phyloP scores from a whole-genome alignment of 2,329 filamentous ascomycete genomes.

The Metarhizium humberi region DNA sequence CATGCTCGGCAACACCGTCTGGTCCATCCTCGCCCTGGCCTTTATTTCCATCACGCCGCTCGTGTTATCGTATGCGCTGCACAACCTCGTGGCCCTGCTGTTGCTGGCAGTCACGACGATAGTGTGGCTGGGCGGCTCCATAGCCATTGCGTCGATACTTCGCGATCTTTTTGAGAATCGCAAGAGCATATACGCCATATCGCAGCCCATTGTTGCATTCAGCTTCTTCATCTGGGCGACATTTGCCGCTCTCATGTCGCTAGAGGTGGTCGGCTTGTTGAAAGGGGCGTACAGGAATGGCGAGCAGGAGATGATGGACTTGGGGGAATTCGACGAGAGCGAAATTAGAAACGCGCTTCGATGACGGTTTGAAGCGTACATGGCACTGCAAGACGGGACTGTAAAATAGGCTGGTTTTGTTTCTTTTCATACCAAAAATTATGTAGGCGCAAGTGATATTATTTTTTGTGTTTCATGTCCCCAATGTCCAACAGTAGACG shows the following conservation, averaged over 20 bases:
- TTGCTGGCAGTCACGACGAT: background rate
- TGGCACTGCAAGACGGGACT: too few species aligned
- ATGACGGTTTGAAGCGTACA: background rate
- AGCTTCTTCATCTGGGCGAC: constrained; percentile 5
- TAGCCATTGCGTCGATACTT: constrained; percentile 1
- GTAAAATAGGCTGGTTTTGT: constrained; percentile 42
- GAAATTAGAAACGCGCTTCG: background rate
- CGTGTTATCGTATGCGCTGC: constrained; percentile 2
- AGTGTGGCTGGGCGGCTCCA: constrained; percentile 4
- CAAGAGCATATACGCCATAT: background rate
- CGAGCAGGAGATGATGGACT: background rate
- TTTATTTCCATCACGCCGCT: constrained; percentile 2
- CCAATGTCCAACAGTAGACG: too few species aligned
- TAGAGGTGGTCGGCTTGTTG: constrained; percentile 4
- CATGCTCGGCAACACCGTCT: constrained; percentile 4
- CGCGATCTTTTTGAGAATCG: background rate
- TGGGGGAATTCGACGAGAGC: background rate
- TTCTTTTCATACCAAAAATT: too few species aligned
- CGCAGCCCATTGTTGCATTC: constrained; percentile 3
- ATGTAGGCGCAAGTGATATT: too few species aligned
- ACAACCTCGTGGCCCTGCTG: constrained; percentile 2
- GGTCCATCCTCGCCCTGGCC: constrained; percentile 4
- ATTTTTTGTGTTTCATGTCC: too few species aligned
- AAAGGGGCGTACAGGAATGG: constrained; percentile 2
- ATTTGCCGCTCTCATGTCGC: background rate